Percentiles rank a stretch among this genome's conserved stretches.
Conservation (phyloP, 495 filamentous ascomycete species). For the Annulohypoxylon moriforme region DNA sequence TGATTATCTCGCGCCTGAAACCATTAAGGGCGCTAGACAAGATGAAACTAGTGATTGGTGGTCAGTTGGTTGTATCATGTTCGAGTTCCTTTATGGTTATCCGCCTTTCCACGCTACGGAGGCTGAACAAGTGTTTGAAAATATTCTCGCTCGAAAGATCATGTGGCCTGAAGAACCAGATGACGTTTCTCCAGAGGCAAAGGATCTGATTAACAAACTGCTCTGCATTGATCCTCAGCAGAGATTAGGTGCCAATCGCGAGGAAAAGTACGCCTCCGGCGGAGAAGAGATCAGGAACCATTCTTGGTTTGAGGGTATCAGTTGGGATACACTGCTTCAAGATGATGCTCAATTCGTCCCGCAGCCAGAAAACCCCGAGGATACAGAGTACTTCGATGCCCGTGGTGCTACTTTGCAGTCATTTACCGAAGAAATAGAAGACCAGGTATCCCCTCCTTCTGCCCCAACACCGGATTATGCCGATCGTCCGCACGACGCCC, state of each 20-base stretch:
- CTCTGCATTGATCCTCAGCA: slow-evolving; percentile 83
- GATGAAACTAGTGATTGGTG: slow-evolving; percentile 99
- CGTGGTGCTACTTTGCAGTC: slow-evolving; percentile 89
- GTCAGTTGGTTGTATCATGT: slow-evolving; percentile 97
- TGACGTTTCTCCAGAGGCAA: slow-evolving; percentile 81
- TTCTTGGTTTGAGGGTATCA: slow-evolving; percentile 86
- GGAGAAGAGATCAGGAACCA: slow-evolving; percentile 91
- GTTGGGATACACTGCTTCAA: slow-evolving; percentile 89
- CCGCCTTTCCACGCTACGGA: slow-evolving; percentile 93
- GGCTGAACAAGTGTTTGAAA: slow-evolving; percentile 95
- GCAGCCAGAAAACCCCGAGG: slow-evolving; percentile 90
- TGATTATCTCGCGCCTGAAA: slow-evolving; percentile 97
- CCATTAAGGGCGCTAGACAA: slow-evolving; percentile 92
- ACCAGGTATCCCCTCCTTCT: slow-evolving; percentile 79
- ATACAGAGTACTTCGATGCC: slow-evolving; percentile 97
- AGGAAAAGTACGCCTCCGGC: slow-evolving; percentile 80
- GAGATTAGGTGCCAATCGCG: slow-evolving; percentile 84
- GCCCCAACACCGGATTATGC: slow-evolving; percentile 74
- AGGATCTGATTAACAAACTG: slow-evolving; percentile 91
- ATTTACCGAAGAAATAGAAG: slow-evolving; percentile 93
- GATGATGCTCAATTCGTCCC: slow-evolving; percentile 98
- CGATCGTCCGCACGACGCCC: slow-evolving; percentile 92
- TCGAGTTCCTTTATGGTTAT: slow-evolving; percentile 90
- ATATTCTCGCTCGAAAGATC: slow-evolving; percentile 88
- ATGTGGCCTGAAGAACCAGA: slow-evolving; percentile 85